phyloP scores from a whole-genome alignment of 2,329 filamentous ascomycete species.

The Aspergillus floridensis region DNA sequence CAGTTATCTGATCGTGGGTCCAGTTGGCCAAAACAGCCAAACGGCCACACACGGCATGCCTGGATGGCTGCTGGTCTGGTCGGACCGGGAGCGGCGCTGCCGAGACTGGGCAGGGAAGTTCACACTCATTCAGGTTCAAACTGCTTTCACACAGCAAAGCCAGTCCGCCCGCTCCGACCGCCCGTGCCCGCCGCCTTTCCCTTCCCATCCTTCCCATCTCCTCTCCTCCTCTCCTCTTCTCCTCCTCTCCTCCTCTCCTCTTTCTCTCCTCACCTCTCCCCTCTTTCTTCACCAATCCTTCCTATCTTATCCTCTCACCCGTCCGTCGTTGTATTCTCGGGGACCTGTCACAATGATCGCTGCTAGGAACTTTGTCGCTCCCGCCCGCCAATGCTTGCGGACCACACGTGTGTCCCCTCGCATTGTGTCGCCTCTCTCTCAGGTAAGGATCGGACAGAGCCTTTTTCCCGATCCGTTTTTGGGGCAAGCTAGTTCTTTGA shows the following conservation, averaged over 20 bases:
- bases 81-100: constrained; percentile 24
- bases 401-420: constrained; percentile 52
- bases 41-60: constrained; percentile 12
- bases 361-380: constrained; percentile 72
- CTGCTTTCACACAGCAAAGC: background rate
- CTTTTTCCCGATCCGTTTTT: background rate
- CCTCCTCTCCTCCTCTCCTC: constrained; percentile 12
- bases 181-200: constrained; percentile 26
- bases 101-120: constrained; percentile 11
- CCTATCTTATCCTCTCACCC: constrained; percentile 12
- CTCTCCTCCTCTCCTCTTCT: constrained; percentile 23
- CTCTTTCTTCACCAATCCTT: constrained; percentile 8
- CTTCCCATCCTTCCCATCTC: constrained; percentile 6
- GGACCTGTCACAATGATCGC: constrained; percentile 68
- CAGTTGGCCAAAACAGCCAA: background rate
- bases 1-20: background rate
- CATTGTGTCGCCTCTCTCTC: constrained; percentile 51
- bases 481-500: constrained; percentile 13
- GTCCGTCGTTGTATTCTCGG: constrained; percentile 17
- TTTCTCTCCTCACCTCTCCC: constrained; percentile 22
- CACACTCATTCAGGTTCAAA: constrained; percentile 1
- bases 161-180: constrained; percentile 16
- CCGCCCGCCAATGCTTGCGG: constrained; percentile 76
- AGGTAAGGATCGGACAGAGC: constrained; percentile 51
- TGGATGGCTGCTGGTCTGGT: constrained; percentile 13